These are phyloP conservation scores for Leishmania martiniquensis DNA, from an alignment of 208 protist species.

Conservation along the genomic window DNA sequence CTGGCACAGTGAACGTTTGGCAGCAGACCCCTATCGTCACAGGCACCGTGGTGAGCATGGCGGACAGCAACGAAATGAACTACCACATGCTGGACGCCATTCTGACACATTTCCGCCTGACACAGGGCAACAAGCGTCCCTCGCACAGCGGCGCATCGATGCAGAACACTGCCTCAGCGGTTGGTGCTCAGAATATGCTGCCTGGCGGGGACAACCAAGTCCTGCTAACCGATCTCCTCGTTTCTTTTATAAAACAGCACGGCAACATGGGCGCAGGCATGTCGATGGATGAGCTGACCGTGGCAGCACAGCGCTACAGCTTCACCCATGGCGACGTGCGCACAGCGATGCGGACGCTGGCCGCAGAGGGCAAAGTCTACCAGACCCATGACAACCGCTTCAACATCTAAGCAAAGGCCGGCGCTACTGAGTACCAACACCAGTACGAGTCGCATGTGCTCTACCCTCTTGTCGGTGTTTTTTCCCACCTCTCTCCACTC, in stretches of 20 bases:
- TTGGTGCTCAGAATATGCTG: conserved; percentile 73
- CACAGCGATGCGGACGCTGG: conserved; percentile 67
- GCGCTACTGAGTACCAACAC: neutral
- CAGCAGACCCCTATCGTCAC: conserved; percentile 82
- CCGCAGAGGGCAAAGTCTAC: conserved; percentile 80
- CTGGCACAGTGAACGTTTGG: conserved; percentile 90
- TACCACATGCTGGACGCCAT: conserved; percentile 90
- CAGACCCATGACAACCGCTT: conserved; percentile 88
- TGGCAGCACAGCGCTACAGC: conserved; percentile 64
- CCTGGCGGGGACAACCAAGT: conserved; percentile 73
- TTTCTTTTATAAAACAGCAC: conserved; percentile 73
- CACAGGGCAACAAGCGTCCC: conserved; percentile 59
- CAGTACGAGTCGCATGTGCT: neutral
- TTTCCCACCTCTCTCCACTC: neutral
- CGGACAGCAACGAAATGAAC: conserved; percentile 91
- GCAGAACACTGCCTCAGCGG: conserved; percentile 58
- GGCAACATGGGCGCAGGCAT: conserved; percentile 61
- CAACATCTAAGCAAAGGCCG: conserved; percentile 50
- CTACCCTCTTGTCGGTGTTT: neutral
- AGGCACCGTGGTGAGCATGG: conserved; percentile 77
- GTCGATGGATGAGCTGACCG: conserved; percentile 82
- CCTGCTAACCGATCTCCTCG: conserved; percentile 75
- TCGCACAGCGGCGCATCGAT: conserved; percentile 28
- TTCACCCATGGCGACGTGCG: conserved; percentile 72
- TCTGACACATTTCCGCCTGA: conserved; percentile 87